Evolutionary conservation across 108 stramenopile species (phyloP).

Genomic region (Halocafeteria seosinensis): DNA sequence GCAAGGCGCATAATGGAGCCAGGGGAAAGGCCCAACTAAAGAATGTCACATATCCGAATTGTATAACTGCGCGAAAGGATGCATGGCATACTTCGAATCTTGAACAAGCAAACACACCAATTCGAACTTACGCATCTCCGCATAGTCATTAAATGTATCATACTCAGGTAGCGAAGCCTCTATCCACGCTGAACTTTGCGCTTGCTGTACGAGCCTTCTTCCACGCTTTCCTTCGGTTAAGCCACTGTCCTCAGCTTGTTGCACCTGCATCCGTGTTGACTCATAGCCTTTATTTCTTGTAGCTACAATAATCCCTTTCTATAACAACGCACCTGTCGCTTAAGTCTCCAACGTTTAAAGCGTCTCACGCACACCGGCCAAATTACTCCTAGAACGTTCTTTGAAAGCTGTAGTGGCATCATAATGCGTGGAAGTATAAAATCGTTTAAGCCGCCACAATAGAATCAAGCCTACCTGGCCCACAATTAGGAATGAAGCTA

Average conservation of each 20-base stretch:
- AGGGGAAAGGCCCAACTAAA: slow-evolving; percentile 85
- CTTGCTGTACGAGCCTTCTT: neutral
- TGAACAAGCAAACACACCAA: too few relatives aligned
- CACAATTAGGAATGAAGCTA: neutral
- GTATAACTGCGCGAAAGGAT: slow-evolving; percentile 32
- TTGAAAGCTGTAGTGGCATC: too few relatives aligned
- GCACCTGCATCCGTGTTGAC: too few relatives aligned
- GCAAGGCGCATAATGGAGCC: slow-evolving; percentile 65
- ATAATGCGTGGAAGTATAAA: too few relatives aligned
- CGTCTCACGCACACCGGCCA: too few relatives aligned
- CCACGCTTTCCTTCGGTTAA: slow-evolving; percentile 4
- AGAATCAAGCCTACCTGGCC: neutral
- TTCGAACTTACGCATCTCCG: slow-evolving; percentile 27
- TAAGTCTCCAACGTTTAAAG: too few relatives aligned
- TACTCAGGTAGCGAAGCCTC: neutral
- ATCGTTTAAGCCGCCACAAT: neutral
- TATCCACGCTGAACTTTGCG: neutral
- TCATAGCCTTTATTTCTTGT: too few relatives aligned
- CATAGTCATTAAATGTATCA: slow-evolving; percentile 76
- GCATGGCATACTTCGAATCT: neutral
- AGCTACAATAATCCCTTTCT: too few relatives aligned
- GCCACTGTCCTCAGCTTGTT: neutral
- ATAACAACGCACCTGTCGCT: too few relatives aligned
- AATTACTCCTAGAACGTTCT: too few relatives aligned
- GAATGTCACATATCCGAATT: slow-evolving; percentile 81